phyloP scores from a whole-genome alignment of 2,329 filamentous ascomycete genomes.

The Apiospora malaysiana region DNA sequence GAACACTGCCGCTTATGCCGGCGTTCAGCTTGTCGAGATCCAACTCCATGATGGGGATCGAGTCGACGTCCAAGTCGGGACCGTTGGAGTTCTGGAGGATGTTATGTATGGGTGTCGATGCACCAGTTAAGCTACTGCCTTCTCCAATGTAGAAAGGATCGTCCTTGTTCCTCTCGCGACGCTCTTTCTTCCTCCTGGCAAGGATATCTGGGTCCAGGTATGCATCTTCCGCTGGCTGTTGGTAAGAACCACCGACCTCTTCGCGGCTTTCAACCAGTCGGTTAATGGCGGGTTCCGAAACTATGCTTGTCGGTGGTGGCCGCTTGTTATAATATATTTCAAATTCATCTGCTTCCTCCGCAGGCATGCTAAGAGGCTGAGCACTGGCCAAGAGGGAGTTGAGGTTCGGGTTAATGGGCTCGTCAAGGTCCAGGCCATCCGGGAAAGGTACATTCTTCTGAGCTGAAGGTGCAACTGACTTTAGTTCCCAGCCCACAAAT shows the following conservation, averaged over 20 bases:
- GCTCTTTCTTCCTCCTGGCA: conserved; percentile 76
- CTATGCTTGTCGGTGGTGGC: conserved; percentile 56
- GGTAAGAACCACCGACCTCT: conserved; percentile 59
- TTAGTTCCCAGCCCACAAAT: conserved; percentile 86
- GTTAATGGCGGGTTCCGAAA: conserved; percentile 62
- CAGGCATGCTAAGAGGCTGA: conserved; percentile 54
- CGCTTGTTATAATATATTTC: conserved; percentile 68
- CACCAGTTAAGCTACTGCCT: conserved; percentile 59
- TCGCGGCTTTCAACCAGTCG: conserved; percentile 54
- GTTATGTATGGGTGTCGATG: conserved; percentile 79
- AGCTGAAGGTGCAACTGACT: conserved; percentile 84
- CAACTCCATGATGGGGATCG: conserved; percentile 94
- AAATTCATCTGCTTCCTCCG: conserved; percentile 69
- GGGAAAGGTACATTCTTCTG: conserved; percentile 87
- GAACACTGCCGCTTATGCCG: conserved; percentile 38
- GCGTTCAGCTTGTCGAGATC: conserved; percentile 67
- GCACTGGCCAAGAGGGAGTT: conserved; percentile 67
- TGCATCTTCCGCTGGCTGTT: conserved; percentile 63
- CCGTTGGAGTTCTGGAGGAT: conserved; percentile 76
- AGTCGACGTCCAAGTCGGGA: conserved; percentile 85
- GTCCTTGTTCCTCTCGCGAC: conserved; percentile 82
- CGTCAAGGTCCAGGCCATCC: conserved; percentile 76
- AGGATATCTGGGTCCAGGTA: conserved; percentile 76
- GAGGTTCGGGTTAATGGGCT: conserved; percentile 80
- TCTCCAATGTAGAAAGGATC: conserved; percentile 92